These are phyloP conservation scores for Populus hybrid DNA, from an alignment of 441 rosid species.

Conservation along the genomic window DNA sequence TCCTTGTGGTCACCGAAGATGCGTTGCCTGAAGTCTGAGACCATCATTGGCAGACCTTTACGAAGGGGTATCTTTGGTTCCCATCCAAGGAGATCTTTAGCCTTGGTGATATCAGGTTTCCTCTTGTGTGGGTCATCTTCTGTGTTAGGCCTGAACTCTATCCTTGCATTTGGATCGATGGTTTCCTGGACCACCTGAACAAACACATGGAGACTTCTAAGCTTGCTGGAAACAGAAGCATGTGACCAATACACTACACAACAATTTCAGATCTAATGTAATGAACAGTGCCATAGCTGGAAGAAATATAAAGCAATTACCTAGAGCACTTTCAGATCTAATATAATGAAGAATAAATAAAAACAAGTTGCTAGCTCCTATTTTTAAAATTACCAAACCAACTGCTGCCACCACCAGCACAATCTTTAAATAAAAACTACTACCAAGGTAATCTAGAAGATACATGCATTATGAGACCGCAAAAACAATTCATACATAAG, in stretches of 20 bases:
- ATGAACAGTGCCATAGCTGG: too few relatives aligned
- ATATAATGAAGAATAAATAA: too few relatives aligned
- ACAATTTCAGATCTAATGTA: neutral
- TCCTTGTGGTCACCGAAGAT: constrained; percentile 85
- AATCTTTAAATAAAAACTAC: too few relatives aligned
- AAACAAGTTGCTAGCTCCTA: too few relatives aligned
- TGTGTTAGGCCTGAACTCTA: constrained; percentile 86
- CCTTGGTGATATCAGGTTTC: constrained; percentile 83
- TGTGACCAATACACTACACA: neutral
- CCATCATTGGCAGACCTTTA: constrained; percentile 86
- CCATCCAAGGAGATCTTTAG: constrained; percentile 91
- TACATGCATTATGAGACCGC: too few relatives aligned
- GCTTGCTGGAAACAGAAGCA: neutral
- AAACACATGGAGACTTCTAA: constrained; percentile 2
- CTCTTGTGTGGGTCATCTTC: constrained; percentile 99
- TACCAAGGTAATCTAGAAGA: too few relatives aligned
- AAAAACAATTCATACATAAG: too few relatives aligned
- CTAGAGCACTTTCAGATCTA: too few relatives aligned
- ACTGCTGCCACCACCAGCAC: too few relatives aligned
- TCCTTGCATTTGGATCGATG: constrained; percentile 86
- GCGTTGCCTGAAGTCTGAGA: constrained; percentile 78
- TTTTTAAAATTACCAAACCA: too few relatives aligned
- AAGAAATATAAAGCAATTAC: too few relatives aligned
- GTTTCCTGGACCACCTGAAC: constrained; percentile 93
- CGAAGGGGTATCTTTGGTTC: constrained; percentile 81